Conservation (phyloP, 148 eudicot species). For the Fagopyrum homotropicum region DNA sequence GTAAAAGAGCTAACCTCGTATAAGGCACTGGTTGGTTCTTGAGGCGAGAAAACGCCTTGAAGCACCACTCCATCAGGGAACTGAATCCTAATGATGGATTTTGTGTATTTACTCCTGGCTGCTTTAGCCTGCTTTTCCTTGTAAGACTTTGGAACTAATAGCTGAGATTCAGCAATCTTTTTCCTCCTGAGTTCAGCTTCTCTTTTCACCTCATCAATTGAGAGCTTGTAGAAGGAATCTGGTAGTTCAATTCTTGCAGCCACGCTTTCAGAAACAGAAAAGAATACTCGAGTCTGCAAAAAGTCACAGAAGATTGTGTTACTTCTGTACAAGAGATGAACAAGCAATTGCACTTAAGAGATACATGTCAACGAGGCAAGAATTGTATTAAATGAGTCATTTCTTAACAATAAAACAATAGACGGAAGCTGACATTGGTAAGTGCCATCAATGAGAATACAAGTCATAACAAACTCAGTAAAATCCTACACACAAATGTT, state of each 20-base stretch:
- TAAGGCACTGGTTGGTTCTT: slow-evolving; percentile 63
- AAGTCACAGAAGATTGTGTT: too few relatives aligned
- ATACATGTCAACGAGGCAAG: too few relatives aligned
- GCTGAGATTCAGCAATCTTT: slow-evolving; percentile 78
- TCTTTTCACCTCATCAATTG: slow-evolving; percentile 64
- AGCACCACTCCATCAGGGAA: slow-evolving; percentile 98
- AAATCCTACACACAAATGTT: background rate
- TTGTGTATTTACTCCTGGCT: slow-evolving; percentile 51
- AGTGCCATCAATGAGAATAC: background rate
- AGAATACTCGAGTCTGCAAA: slow-evolving; percentile 61
- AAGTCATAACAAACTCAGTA: background rate
- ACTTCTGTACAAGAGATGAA: background rate
- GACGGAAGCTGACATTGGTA: background rate
- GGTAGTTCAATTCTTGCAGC: slow-evolving; percentile 91
- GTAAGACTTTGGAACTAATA: slow-evolving; percentile 77
- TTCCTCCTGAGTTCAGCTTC: slow-evolving; percentile 74
- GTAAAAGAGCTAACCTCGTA: slow-evolving; percentile 47
- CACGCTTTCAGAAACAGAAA: slow-evolving; percentile 65
- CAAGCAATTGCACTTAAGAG: background rate
- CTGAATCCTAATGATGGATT: slow-evolving; percentile 66
- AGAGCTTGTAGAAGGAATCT: slow-evolving; percentile 72
- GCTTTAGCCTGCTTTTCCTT: slow-evolving; percentile 89
- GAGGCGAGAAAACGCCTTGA: slow-evolving; percentile 74
- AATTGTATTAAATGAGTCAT: too few relatives aligned
- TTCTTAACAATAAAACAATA: too few relatives aligned